These are phyloP conservation scores for Sporothrix brunneoviolacea DNA, from an alignment of 2,329 filamentous ascomycete genomes.

Conservation along the genomic window DNA sequence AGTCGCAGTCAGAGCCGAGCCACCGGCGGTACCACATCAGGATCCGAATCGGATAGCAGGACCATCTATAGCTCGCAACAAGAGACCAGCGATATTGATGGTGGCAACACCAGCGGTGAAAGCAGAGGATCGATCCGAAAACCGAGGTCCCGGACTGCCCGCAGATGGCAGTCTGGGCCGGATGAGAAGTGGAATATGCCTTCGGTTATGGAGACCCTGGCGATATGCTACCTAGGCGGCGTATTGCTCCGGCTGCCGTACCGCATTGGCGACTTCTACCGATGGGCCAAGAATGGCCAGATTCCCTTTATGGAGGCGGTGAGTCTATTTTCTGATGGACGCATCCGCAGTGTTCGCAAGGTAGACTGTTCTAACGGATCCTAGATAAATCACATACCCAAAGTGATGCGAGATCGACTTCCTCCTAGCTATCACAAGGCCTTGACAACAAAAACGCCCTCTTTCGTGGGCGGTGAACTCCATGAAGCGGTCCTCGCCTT, in stretches of 20 bases:
- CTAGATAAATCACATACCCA: conserved; percentile 52
- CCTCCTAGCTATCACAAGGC: conserved; percentile 53
- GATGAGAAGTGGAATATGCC: conserved; percentile 52
- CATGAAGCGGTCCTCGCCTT: conserved; percentile 58
- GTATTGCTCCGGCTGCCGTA: conserved; percentile 69
- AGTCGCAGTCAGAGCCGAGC: conserved; percentile 11
- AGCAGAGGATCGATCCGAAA: not conserved
- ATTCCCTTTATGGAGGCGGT: conserved; percentile 67
- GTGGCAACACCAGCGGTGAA: conserved; percentile 3
- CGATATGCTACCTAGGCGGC: conserved; percentile 71
- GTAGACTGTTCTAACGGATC: too few species aligned
- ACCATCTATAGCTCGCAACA: conserved; percentile 17
- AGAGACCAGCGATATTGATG: conserved; percentile 9
- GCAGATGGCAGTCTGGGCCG: conserved; percentile 39
- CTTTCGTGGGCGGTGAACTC: conserved; percentile 49
- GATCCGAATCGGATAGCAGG: conserved; percentile 9
- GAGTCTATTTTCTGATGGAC: conserved; percentile 19
- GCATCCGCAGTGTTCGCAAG: too few species aligned
- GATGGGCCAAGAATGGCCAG: conserved; percentile 60
- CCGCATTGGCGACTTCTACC: conserved; percentile 64
- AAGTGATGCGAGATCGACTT: conserved; percentile 58
- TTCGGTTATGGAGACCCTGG: conserved; percentile 66
- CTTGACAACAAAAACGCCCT: conserved; percentile 45
- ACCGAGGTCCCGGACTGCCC: conserved; percentile 22
- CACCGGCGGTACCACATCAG: not conserved